These are phyloP conservation scores for Quaeritorhiza haematococci DNA, from an alignment of 371 early-diverging fungal species.

Conservation along the genomic window DNA sequence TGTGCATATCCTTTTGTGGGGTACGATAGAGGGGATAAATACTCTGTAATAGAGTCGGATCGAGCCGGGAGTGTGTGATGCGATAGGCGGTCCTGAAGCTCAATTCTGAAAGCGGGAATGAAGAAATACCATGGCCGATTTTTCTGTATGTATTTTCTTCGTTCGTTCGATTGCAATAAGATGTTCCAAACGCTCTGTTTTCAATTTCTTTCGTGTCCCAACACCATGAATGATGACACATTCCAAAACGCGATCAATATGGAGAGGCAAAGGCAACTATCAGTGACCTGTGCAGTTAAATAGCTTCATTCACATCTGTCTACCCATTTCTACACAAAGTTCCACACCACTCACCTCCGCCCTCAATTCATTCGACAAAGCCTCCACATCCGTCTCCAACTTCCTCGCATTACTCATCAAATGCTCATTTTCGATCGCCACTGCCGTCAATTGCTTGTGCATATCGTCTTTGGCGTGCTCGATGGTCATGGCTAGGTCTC, in stretches of 20 bases:
- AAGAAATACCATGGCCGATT: conserved; percentile 12
- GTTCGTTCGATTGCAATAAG: conserved; percentile 34
- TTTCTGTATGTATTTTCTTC: conserved; percentile 26
- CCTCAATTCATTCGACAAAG: conserved; percentile 19
- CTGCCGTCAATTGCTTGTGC: conserved; percentile 22
- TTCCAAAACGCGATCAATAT: too few relatives aligned
- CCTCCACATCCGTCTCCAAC: conserved; percentile 26
- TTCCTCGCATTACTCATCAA: conserved; percentile 16
- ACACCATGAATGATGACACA: too few relatives aligned
- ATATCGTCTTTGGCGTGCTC: conserved; percentile 34
- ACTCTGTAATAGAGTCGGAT: too few relatives aligned
- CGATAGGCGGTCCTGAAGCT: too few relatives aligned
- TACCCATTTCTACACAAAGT: too few relatives aligned
- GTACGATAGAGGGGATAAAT: too few relatives aligned
- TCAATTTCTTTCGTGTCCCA: conserved; percentile 15
- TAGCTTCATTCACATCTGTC: too few relatives aligned
- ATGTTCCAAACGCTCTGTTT: conserved; percentile 33
- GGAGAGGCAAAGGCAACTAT: too few relatives aligned
- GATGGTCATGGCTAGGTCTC: conserved; percentile 35
- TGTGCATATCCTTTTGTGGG: conserved; percentile 3
- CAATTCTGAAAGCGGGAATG: too few relatives aligned
- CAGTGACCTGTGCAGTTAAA: too few relatives aligned
- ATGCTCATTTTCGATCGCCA: conserved; percentile 33
- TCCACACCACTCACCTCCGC: conserved; percentile 24
- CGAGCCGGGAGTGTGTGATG: too few relatives aligned